Conservation (phyloP, 495 filamentous ascomycete species). For the Penicillium cosmopolitanum region DNA sequence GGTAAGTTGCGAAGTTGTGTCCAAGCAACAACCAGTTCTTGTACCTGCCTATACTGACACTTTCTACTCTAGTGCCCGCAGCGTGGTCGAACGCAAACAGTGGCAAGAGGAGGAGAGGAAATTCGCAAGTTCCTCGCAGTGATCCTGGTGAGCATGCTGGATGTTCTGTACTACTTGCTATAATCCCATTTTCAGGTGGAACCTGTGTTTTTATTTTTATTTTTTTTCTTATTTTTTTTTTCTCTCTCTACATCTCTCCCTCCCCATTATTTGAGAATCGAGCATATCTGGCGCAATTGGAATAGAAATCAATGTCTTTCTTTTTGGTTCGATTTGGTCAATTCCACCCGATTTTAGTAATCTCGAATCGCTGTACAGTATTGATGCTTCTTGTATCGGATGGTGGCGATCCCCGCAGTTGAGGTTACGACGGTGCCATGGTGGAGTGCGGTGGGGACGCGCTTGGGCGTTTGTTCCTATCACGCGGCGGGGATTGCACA, state of each 20-base stretch:
- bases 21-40: neutral
- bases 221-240: conserved; percentile 13
- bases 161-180: conserved; percentile 13
- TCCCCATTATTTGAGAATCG: conserved; percentile 17
- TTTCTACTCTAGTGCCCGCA: conserved; percentile 38
- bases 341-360: conserved; percentile 17
- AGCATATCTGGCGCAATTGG: neutral
- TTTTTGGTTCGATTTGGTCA: neutral
- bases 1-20: conserved; percentile 28
- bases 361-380: neutral
- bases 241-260: neutral
- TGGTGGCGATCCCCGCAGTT: conserved; percentile 51
- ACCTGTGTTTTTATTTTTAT: conserved; percentile 16
- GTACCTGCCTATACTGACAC: conserved; percentile 19
- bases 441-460: conserved; percentile 21
- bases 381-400: conserved; percentile 29
- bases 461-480: conserved; percentile 9
- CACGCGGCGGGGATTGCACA: neutral
- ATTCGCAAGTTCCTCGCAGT: conserved; percentile 38
- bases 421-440: conserved; percentile 14
- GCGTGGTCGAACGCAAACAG: conserved; percentile 48
- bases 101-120: conserved; percentile 51
- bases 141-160: conserved; percentile 13
- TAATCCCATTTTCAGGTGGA: neutral
- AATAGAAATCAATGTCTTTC: neutral